Evolutionary conservation across 2,329 filamentous ascomycete species (phyloP).

Genomic region (Fusarium sp.): DNA sequence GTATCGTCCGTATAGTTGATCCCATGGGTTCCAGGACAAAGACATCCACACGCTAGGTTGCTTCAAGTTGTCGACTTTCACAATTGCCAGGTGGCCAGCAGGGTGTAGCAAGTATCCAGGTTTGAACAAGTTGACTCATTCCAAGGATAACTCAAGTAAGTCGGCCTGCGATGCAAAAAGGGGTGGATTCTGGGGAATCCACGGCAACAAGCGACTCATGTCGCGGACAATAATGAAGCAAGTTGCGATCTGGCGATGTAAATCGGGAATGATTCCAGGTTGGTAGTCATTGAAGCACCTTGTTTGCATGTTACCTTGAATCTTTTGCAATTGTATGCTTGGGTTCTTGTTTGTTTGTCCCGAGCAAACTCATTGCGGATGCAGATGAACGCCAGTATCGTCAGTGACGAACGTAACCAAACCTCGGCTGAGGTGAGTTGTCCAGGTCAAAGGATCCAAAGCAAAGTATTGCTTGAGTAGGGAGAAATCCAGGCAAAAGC

Average conservation of each 20-base stretch:
- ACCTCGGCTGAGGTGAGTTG: conserved; percentile 37
- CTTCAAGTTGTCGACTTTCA: conserved; percentile 22
- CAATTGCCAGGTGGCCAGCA: conserved; percentile 15
- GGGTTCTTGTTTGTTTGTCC: conserved; percentile 22
- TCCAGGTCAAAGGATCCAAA: conserved; percentile 21
- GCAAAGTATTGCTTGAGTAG: conserved; percentile 16
- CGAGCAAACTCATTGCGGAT: conserved; percentile 25
- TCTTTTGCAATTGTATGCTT: conserved; percentile 33
- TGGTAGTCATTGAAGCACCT: conserved; percentile 15
- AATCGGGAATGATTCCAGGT: conserved; percentile 12
- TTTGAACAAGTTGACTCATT: conserved; percentile 11
- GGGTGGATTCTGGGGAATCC: conserved; percentile 9
- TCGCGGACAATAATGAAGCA: conserved; percentile 32
- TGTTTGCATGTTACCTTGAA: conserved; percentile 36
- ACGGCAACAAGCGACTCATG: conserved; percentile 20
- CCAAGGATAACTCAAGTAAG: not conserved
- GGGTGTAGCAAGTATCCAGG: conserved; percentile 32
- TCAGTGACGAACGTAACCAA: conserved; percentile 33
- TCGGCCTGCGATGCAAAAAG: conserved; percentile 3
- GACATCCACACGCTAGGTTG: not conserved
- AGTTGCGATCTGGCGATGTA: conserved; percentile 25
- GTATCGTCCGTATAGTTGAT: not conserved
- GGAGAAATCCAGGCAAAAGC: conserved; percentile 18
- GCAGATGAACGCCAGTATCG: conserved; percentile 29
- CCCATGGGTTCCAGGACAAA: not conserved